Conservation (phyloP, 768 basidiomycete species). For the Cubamyces sp. region DNA sequence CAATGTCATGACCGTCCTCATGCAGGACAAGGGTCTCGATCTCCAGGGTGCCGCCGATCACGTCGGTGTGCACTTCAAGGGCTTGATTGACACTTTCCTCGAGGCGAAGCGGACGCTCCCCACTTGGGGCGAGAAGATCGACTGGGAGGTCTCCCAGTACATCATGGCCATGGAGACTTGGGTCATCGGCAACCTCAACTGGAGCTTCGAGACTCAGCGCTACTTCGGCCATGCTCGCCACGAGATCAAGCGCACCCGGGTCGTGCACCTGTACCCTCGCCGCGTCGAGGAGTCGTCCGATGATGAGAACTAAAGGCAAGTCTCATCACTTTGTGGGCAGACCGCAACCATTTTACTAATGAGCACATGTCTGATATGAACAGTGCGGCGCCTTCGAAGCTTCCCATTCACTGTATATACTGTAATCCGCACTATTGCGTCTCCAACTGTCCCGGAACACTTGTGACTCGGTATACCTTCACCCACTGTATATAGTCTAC, state of each 20-base stretch:
- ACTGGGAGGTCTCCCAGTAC: conserved; percentile 54
- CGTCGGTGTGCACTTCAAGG: conserved; percentile 53
- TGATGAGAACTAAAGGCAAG: conserved; percentile 19
- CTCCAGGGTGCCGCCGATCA: conserved; percentile 64
- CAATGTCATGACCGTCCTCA: conserved; percentile 71
- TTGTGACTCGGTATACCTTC: background rate
- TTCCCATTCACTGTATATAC: background rate
- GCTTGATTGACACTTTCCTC: conserved; percentile 55
- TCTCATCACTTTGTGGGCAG: background rate
- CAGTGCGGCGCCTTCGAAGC: background rate
- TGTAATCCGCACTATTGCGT: background rate
- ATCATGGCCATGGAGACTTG: conserved; percentile 61
- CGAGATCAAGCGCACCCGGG: conserved; percentile 45
- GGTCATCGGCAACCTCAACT: conserved; percentile 65
- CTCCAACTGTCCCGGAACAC: background rate
- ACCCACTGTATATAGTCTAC: background rate
- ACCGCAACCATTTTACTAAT: background rate
- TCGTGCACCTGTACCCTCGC: conserved; percentile 29
- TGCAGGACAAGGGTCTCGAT: conserved; percentile 54
- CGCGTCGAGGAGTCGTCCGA: conserved; percentile 19
- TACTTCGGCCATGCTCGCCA: conserved; percentile 64
- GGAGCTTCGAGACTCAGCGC: conserved; percentile 71
- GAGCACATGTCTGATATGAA: background rate
- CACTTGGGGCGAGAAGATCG: conserved; percentile 49
- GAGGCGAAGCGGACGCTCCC: conserved; percentile 49